These are phyloP conservation scores for Fusarium nelsonii DNA, from an alignment of 2,329 filamentous ascomycete genomes.

Conservation along the genomic window DNA sequence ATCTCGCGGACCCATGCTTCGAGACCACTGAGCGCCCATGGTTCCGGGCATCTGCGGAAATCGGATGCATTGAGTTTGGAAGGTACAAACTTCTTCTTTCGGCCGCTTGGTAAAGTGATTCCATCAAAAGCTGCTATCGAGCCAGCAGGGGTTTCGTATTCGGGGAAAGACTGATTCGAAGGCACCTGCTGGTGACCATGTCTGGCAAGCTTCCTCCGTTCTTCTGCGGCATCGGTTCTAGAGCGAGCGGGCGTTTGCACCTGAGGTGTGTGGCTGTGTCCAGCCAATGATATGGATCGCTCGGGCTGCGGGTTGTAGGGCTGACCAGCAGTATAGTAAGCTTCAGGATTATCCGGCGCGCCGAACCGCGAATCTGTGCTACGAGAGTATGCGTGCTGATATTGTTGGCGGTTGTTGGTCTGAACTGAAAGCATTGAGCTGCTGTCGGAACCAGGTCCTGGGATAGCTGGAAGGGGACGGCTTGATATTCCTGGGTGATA, in stretches of 20 bases:
- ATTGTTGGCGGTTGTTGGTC: conserved; percentile 56
- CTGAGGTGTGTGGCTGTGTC: conserved; percentile 82
- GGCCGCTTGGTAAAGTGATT: conserved; percentile 82
- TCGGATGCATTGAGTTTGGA: conserved; percentile 84
- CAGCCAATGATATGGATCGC: conserved; percentile 85
- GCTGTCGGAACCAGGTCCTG: conserved; percentile 72
- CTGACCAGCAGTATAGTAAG: conserved; percentile 58
- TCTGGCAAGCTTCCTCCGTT: conserved; percentile 68
- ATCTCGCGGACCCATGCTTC: conserved; percentile 88
- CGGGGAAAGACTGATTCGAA: conserved; percentile 65
- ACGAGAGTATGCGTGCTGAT: conserved; percentile 63
- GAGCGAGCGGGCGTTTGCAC: conserved; percentile 88
- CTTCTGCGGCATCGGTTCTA: conserved; percentile 90
- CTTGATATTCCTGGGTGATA: conserved; percentile 85
- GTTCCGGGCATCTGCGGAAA: conserved; percentile 86
- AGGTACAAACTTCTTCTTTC: conserved; percentile 86
- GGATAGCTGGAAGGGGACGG: conserved; percentile 74
- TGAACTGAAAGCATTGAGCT: conserved; percentile 64
- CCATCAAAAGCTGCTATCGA: conserved; percentile 78
- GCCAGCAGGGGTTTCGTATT: conserved; percentile 68
- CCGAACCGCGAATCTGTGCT: conserved; percentile 60
- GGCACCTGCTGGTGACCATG: conserved; percentile 61
- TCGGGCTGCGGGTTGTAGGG: conserved; percentile 63
- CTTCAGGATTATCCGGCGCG: conserved; percentile 61
- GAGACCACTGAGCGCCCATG: conserved; percentile 93